Percentiles rank a stretch among this genome's conserved stretches.
phyloP scores from a whole-genome alignment of 1,284 basidiomycete species.

The Pterulicium gracile region DNA sequence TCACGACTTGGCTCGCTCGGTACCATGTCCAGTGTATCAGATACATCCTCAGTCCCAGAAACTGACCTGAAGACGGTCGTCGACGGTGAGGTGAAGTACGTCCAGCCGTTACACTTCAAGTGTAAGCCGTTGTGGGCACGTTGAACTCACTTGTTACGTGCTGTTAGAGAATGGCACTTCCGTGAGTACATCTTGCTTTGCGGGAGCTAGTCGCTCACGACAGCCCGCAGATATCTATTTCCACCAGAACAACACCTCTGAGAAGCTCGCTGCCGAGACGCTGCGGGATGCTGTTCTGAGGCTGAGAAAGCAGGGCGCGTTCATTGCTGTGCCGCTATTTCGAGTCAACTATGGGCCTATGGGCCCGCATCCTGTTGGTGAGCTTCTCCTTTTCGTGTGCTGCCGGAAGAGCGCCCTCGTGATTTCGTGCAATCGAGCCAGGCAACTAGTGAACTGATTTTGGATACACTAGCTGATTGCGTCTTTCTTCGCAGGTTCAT shows the following conservation, averaged over 20 bases:
- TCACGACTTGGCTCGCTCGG: too few relatives aligned
- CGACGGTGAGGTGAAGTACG: slow-evolving; percentile 56
- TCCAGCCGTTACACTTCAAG: slow-evolving; percentile 6
- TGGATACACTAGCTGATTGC: too few relatives aligned
- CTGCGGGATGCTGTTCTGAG: slow-evolving; percentile 60
- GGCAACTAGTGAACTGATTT: background rate
- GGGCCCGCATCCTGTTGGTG: slow-evolving; percentile 69
- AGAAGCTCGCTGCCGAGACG: slow-evolving; percentile 53
- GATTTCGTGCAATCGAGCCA: background rate
- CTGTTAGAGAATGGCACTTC: slow-evolving; percentile 67
- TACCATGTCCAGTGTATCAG: too few relatives aligned
- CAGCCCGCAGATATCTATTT: slow-evolving; percentile 55
- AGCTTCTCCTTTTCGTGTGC: slow-evolving; percentile 13
- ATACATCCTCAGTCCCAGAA: too few relatives aligned
- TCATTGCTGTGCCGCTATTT: slow-evolving; percentile 64
- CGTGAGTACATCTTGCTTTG: slow-evolving; percentile 27
- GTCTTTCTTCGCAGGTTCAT: slow-evolving; percentile 40
- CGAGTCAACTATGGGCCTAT: slow-evolving; percentile 58
- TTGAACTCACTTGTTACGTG: slow-evolving; percentile 5
- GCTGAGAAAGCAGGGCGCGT: slow-evolving; percentile 60
- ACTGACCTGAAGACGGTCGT: slow-evolving; percentile 52
- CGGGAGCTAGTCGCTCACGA: background rate
- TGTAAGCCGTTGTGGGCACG: background rate
- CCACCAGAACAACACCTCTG: slow-evolving; percentile 50
- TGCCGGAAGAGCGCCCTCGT: too few relatives aligned